These are phyloP conservation scores for Oryza glaberrima DNA, from an alignment of 176 grass and related monocot genomes.

Conservation along the genomic window DNA sequence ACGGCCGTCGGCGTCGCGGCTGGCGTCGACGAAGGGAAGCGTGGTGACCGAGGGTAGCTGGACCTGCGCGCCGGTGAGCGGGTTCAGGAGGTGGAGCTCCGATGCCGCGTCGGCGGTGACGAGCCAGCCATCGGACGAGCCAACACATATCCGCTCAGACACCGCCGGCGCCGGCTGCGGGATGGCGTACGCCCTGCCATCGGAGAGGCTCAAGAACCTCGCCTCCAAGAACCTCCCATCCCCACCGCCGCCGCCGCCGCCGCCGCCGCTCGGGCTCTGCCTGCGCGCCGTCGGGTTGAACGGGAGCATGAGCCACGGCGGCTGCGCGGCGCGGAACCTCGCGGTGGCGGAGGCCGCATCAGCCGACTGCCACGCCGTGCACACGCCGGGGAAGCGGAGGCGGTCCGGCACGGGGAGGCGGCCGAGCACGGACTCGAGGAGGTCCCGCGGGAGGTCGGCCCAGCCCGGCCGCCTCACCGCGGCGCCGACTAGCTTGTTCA, in stretches of 20 bases:
- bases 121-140: conserved; percentile 58
- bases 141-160: conserved; percentile 39
- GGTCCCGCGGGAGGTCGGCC: conserved; percentile 53
- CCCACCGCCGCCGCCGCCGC: rapidly evolving
- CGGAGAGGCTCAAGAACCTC: conserved; percentile 54
- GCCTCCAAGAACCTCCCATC: neutral
- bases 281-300: conserved; percentile 13
- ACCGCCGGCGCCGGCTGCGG: conserved; percentile 39
- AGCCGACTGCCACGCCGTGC: conserved; percentile 45
- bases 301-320: conserved; percentile 70
- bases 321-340: neutral
- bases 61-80: conserved; percentile 42
- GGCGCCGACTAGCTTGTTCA: conserved; percentile 20
- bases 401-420: conserved; percentile 48
- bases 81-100: conserved; percentile 59
- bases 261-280: neutral
- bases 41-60: conserved; percentile 44
- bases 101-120: conserved; percentile 44
- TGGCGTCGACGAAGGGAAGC: conserved; percentile 43
- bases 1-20: neutral
- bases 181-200: conserved; percentile 42
- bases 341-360: neutral
- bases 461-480: conserved; percentile 4
- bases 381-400: conserved; percentile 53
- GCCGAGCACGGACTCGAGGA: conserved; percentile 45